These are phyloP conservation scores for Uncinocarpus reesii DNA, from an alignment of 2,329 filamentous ascomycete species.

Conservation along the genomic window DNA sequence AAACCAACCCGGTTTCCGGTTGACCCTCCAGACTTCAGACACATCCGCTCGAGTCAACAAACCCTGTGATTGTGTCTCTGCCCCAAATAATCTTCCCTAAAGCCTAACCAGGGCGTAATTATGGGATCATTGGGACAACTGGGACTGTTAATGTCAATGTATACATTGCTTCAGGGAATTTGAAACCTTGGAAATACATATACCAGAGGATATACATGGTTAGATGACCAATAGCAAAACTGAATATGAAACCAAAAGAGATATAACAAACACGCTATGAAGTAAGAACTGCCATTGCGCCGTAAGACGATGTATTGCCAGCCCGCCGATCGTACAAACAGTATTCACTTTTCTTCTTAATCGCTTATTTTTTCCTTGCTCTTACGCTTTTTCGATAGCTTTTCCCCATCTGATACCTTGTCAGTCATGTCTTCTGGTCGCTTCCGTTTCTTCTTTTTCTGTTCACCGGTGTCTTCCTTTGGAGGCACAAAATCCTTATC, in stretches of 20 bases:
- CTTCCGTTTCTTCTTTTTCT: conserved; percentile 35
- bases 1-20: too few species aligned
- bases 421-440: conserved; percentile 17
- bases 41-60: too few species aligned
- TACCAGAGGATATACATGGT: background rate
- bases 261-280: background rate
- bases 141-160: too few species aligned
- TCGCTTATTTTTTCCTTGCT: conserved; percentile 5
- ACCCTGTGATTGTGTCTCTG: too few species aligned
- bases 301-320: background rate
- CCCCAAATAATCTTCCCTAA: too few species aligned
- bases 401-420: conserved; percentile 45
- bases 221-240: background rate
- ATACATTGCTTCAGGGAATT: too few species aligned
- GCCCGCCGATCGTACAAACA: background rate
- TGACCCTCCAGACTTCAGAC: too few species aligned
- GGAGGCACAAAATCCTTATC: conserved; percentile 81
- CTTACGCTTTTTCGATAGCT: conserved; percentile 36
- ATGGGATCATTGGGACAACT: too few species aligned
- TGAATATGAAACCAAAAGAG: background rate
- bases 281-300: conserved; percentile 5
- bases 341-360: background rate
- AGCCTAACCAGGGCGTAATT: too few species aligned
- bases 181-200: too few species aligned
- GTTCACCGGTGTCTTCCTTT: conserved; percentile 55